Percentiles rank a stretch among this genome's conserved stretches.
Evolutionary conservation across 2,329 filamentous ascomycete species (phyloP).

Genomic region (Colletotrichum plurivorum): DNA sequence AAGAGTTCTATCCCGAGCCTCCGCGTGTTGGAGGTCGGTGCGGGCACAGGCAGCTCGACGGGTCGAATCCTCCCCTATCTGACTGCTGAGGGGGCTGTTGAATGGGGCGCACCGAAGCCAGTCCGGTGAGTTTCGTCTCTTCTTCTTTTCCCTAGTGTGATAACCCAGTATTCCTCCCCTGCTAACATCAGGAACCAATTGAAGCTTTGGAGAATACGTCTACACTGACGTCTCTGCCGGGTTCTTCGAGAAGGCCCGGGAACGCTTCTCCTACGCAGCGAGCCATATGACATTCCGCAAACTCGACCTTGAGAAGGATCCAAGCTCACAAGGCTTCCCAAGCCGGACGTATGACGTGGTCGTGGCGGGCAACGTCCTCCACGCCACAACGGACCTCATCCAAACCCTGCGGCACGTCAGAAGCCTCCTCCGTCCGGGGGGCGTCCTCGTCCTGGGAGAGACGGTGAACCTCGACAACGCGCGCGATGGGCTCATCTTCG

Average conservation of each 20-base stretch:
- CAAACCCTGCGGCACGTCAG: slow-evolving; percentile 41
- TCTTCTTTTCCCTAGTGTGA: too few species aligned
- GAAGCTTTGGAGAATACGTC: slow-evolving; percentile 49
- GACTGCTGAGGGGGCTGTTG: slow-evolving; percentile 11
- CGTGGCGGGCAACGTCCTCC: slow-evolving; percentile 49
- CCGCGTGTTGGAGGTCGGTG: slow-evolving; percentile 53
- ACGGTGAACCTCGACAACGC: slow-evolving; percentile 41
- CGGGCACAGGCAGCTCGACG: slow-evolving; percentile 58
- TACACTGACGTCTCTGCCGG: slow-evolving; percentile 61
- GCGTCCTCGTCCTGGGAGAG: slow-evolving; percentile 44
- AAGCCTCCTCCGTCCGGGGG: slow-evolving; percentile 46
- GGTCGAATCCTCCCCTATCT: slow-evolving; percentile 51
- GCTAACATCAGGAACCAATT: neutral
- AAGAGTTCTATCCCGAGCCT: slow-evolving; percentile 42
- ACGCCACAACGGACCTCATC: slow-evolving; percentile 47
- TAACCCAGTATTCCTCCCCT: neutral
- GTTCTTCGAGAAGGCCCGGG: slow-evolving; percentile 55
- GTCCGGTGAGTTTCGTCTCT: neutral
- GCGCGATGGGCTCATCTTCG: slow-evolving; percentile 46
- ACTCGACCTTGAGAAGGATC: slow-evolving; percentile 51
- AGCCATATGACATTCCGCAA: slow-evolving; percentile 42
- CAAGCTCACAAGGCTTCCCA: slow-evolving; percentile 50
- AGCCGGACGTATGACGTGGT: slow-evolving; percentile 51
- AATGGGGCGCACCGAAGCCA: neutral
- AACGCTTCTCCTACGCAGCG: slow-evolving; percentile 44